Evolutionary conservation across 148 eudicot genomes (phyloP).

Genomic region (Mesembryanthemum crystallinum): DNA sequence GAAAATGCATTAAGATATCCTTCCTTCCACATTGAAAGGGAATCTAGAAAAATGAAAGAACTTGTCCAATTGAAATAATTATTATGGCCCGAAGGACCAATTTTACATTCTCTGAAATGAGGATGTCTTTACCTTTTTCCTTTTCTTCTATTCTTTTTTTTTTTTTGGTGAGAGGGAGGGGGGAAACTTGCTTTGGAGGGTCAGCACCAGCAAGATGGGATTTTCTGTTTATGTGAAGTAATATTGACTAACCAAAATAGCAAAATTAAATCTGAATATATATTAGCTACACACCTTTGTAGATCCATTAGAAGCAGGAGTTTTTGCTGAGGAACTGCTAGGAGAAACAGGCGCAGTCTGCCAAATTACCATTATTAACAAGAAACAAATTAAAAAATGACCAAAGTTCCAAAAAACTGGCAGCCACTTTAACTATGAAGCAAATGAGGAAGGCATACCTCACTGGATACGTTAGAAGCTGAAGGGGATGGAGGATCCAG

Average conservation of each 20-base stretch:
- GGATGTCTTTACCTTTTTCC: too few relatives aligned
- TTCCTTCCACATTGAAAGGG: background rate
- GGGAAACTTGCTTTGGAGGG: background rate
- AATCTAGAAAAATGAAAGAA: too few relatives aligned
- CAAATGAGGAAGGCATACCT: conserved; percentile 34
- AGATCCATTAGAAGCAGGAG: background rate
- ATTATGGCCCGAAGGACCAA: too few relatives aligned
- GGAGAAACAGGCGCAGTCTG: background rate
- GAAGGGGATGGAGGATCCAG: conserved; percentile 59
- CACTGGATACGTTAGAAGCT: conserved; percentile 36
- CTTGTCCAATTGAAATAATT: background rate
- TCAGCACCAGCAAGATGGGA: too few relatives aligned
- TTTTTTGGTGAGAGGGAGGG: background rate
- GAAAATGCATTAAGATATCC: background rate
- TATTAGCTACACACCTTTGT: background rate
- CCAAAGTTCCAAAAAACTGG: background rate
- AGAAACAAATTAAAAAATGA: background rate
- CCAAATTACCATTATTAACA: background rate
- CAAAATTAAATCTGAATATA: background rate
- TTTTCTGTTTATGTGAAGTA: background rate
- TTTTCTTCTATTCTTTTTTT: background rate
- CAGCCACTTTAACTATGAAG: background rate
- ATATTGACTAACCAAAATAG: background rate
- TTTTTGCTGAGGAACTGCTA: background rate
- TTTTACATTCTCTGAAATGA: too few relatives aligned